A percentile compares a stretch with the other conserved stretches of the same genome.
Evolutionary conservation across 2,329 filamentous ascomycete species (phyloP).

Genomic region (Hypocrella siamensis): DNA sequence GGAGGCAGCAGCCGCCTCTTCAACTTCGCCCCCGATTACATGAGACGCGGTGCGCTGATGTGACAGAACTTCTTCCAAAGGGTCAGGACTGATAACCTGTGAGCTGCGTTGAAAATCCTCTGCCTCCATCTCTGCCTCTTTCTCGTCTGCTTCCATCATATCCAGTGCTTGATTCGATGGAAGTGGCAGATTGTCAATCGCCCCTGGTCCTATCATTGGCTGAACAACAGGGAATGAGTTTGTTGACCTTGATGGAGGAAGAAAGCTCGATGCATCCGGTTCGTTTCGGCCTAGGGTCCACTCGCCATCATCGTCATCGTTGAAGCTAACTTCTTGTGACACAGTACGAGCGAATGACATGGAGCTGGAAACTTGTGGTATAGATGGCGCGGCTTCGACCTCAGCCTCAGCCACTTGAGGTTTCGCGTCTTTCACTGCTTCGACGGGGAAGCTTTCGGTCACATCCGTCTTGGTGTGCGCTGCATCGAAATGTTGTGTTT

Average conservation of each 20-base stretch:
- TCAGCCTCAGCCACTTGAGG: neutral
- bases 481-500: neutral
- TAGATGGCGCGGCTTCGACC: slow-evolving; percentile 6
- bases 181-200: slow-evolving; percentile 21
- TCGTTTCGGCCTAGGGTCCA: slow-evolving; percentile 36
- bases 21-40: slow-evolving; percentile 27
- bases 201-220: slow-evolving; percentile 14
- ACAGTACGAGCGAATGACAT: slow-evolving; percentile 50
- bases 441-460: neutral
- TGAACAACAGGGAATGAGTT: slow-evolving; percentile 49
- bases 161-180: slow-evolving; percentile 36
- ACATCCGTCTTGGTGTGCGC: neutral
- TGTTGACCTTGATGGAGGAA: slow-evolving; percentile 39
- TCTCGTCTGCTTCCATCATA: slow-evolving; percentile 36
- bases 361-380: slow-evolving; percentile 41
- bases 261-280: slow-evolving; percentile 43
- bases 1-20: slow-evolving; percentile 23
- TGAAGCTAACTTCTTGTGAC: slow-evolving; percentile 44
- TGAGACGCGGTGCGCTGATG: slow-evolving; percentile 13
- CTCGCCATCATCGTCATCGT: slow-evolving; percentile 42
- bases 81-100: slow-evolving; percentile 4
- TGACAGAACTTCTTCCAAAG: slow-evolving; percentile 5
- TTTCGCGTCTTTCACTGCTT: neutral
- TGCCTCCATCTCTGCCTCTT: slow-evolving; percentile 26
- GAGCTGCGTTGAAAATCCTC: slow-evolving; percentile 13